Evolutionary conservation across 2,329 filamentous ascomycete species (phyloP).

Genomic region (Scedosporium dehoogii): DNA sequence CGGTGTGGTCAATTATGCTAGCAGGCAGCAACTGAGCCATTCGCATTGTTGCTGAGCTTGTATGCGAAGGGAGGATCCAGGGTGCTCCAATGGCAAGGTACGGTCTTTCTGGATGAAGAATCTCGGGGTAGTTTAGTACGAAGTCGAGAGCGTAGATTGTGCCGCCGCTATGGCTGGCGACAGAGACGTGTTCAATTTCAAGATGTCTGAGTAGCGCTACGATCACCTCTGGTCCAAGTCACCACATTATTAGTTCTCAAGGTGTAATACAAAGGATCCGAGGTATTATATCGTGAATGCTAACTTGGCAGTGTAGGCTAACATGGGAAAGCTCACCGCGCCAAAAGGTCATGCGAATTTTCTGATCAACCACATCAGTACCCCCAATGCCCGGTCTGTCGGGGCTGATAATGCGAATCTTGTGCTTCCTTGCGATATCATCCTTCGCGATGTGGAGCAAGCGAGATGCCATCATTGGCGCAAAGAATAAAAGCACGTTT

Average conservation of each 20-base stretch:
- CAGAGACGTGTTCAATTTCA: constrained; percentile 17
- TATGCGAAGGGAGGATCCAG: constrained; percentile 20
- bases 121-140: constrained; percentile 19
- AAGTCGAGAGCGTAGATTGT: constrained; percentile 20
- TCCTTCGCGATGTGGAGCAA: constrained; percentile 22
- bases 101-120: constrained; percentile 15
- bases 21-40: constrained; percentile 15
- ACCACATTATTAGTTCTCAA: too few relatives aligned
- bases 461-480: constrained; percentile 18
- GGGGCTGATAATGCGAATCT: constrained; percentile 21
- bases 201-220: constrained; percentile 15
- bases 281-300: too few relatives aligned
- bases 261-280: too few relatives aligned
- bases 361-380: constrained; percentile 16
- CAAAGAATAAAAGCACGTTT: constrained; percentile 19
- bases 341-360: constrained; percentile 17
- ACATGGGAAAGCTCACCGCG: constrained; percentile 12
- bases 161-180: constrained; percentile 21
- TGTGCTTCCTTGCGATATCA: constrained; percentile 19
- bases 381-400: constrained; percentile 27
- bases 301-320: too few relatives aligned
- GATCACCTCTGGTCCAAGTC: neutral
- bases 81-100: constrained; percentile 20
- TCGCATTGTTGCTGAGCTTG: constrained; percentile 12
- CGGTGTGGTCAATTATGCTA: neutral